Percentiles rank a stretch among this genome's conserved stretches.
phyloP scores from a whole-genome alignment of 495 filamentous ascomycete species.

The Astrocystis sublimbata region DNA sequence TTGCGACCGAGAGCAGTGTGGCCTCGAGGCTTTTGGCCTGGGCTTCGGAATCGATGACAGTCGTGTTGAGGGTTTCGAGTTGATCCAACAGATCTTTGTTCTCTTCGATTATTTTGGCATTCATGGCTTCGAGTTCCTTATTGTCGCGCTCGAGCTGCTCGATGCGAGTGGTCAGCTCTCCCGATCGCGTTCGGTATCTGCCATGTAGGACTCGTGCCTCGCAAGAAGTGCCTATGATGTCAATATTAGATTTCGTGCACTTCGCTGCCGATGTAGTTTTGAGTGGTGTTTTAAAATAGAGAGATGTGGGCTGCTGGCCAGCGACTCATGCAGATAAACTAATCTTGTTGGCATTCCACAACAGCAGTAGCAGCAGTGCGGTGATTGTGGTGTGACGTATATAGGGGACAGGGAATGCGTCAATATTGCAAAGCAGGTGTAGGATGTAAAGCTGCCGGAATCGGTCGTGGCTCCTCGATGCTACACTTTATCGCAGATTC shows the following conservation, averaged over 20 bases:
- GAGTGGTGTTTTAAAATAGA: background rate
- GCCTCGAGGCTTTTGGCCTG: conserved; percentile 70
- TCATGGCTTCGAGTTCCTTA: conserved; percentile 67
- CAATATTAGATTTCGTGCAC: conserved; percentile 59
- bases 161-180: conserved; percentile 66
- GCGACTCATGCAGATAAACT: background rate
- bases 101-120: conserved; percentile 73
- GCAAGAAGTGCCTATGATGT: conserved; percentile 82
- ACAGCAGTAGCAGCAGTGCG: background rate
- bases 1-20: conserved; percentile 71
- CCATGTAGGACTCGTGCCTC: conserved; percentile 91
- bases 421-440: background rate
- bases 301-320: conserved; percentile 13
- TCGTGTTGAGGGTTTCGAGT: conserved; percentile 76
- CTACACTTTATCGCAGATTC: background rate
- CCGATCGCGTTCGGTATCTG: conserved; percentile 82
- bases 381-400: background rate
- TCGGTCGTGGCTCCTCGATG: background rate
- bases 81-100: conserved; percentile 77
- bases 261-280: background rate
- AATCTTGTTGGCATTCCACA: conserved; percentile 14
- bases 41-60: conserved; percentile 72
- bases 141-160: conserved; percentile 78
- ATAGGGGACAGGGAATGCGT: background rate
- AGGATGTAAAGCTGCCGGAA: background rate